These are phyloP conservation scores for Penicillium riverlandense DNA, from an alignment of 495 filamentous ascomycete genomes.

Conservation along the genomic window DNA sequence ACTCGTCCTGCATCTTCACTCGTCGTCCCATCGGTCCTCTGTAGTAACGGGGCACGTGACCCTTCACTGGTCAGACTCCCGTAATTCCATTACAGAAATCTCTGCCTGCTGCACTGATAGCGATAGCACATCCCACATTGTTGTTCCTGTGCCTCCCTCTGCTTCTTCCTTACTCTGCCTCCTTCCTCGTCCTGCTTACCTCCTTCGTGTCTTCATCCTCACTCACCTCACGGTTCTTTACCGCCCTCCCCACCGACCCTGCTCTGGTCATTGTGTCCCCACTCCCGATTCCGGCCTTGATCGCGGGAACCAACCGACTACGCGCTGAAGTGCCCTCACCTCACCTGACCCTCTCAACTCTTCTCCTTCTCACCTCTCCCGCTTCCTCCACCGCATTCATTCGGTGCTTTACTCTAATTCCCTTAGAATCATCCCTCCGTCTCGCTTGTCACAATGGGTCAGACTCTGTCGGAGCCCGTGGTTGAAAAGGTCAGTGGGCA, in stretches of 20 bases:
- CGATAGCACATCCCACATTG: too few species aligned
- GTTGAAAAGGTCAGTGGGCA: slow-evolving; percentile 81
- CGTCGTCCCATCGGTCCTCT: neutral
- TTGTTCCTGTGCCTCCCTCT: too few species aligned
- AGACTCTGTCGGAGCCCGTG: slow-evolving; percentile 98
- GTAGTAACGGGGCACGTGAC: too few species aligned
- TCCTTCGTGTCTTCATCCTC: neutral
- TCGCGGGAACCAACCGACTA: slow-evolving; percentile 16
- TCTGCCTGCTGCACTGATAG: too few species aligned
- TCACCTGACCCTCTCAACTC: slow-evolving; percentile 20
- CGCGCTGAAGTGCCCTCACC: slow-evolving; percentile 20
- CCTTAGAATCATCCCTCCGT: slow-evolving; percentile 17
- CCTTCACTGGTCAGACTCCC: too few species aligned
- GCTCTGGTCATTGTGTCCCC: slow-evolving; percentile 16
- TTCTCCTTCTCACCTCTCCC: slow-evolving; percentile 6
- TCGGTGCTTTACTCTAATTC: slow-evolving; percentile 11
- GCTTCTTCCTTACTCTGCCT: neutral
- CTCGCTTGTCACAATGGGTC: slow-evolving; percentile 63
- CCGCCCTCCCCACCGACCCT: slow-evolving; percentile 1
- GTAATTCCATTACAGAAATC: too few species aligned
- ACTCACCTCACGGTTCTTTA: neutral
- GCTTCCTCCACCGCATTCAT: slow-evolving; percentile 12
- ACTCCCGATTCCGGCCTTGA: slow-evolving; percentile 6
- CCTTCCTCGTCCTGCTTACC: neutral
- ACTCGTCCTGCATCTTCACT: too few species aligned